Conservation (phyloP, 129 eudicot species). For the Apium graveolens region DNA sequence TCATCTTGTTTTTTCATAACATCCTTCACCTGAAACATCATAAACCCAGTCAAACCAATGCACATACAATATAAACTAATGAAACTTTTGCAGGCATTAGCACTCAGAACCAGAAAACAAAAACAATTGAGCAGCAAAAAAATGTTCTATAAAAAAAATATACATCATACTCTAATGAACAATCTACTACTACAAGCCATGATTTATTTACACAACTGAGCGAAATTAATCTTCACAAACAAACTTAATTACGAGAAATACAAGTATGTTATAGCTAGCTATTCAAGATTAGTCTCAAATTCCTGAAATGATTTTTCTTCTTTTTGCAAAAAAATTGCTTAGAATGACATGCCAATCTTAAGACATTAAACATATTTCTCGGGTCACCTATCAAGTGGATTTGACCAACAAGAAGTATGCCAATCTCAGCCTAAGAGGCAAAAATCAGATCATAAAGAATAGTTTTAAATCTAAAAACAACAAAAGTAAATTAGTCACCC, state of each 20-base stretch:
- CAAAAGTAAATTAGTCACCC: background rate
- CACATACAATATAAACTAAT: background rate
- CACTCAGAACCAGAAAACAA: background rate
- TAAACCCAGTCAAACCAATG: background rate
- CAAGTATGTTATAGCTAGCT: background rate
- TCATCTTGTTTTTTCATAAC: constrained; percentile 85
- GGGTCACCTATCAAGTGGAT: background rate
- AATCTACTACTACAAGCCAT: background rate
- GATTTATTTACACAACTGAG: background rate
- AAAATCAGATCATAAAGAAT: background rate
- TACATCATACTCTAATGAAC: background rate
- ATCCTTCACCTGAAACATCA: constrained; percentile 69
- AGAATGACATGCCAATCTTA: background rate
- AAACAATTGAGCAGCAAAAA: background rate
- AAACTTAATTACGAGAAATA: background rate
- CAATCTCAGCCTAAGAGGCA: background rate
- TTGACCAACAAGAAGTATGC: background rate
- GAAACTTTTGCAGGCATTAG: background rate
- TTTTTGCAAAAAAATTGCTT: background rate
- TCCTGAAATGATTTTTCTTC: background rate
- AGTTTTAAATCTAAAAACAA: background rate
- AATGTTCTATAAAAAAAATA: background rate
- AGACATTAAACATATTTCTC: background rate
- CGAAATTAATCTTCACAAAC: background rate
- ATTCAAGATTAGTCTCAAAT: background rate